These are phyloP conservation scores for Mycena citricolor DNA, from an alignment of 1,284 basidiomycete genomes.

Conservation along the genomic window DNA sequence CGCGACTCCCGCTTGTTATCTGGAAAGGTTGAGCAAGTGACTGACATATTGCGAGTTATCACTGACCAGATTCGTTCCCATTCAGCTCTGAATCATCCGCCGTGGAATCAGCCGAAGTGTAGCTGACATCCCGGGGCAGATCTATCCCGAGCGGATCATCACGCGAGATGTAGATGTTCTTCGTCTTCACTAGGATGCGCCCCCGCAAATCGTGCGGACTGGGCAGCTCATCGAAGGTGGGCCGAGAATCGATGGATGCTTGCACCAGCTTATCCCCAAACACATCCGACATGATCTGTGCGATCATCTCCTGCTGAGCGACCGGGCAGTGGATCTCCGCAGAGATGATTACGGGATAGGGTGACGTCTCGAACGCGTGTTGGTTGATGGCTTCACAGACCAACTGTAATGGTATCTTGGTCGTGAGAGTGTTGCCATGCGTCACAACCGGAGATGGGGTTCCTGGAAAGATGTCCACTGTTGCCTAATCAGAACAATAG, in stretches of 20 bases:
- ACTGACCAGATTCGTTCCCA: too few relatives aligned
- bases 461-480: conserved; percentile 85
- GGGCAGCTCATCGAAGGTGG: conserved; percentile 61
- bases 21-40: background rate
- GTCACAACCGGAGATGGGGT: conserved; percentile 44
- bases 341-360: conserved; percentile 94
- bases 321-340: conserved; percentile 90
- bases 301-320: conserved; percentile 83
- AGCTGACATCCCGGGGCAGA: conserved; percentile 23
- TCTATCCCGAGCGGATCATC: conserved; percentile 19
- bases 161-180: conserved; percentile 31
- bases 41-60: too few relatives aligned
- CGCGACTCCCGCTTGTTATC: conserved; percentile 4
- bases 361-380: conserved; percentile 92
- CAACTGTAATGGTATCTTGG: conserved; percentile 81
- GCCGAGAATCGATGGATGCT: conserved; percentile 49
- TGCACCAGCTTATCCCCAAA: conserved; percentile 79
- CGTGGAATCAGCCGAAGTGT: conserved; percentile 30
- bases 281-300: conserved; percentile 72
- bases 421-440: conserved; percentile 91
- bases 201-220: conserved; percentile 87
- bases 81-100: conserved; percentile 34
- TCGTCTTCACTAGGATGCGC: conserved; percentile 76
- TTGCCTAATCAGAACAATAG: background rate
- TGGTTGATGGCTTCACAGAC: conserved; percentile 86